Evolutionary conservation across 305 asterid species (phyloP), one percentile per base, ranked within the genome.

Genomic region (Fraxinus angustifolia): DNA sequence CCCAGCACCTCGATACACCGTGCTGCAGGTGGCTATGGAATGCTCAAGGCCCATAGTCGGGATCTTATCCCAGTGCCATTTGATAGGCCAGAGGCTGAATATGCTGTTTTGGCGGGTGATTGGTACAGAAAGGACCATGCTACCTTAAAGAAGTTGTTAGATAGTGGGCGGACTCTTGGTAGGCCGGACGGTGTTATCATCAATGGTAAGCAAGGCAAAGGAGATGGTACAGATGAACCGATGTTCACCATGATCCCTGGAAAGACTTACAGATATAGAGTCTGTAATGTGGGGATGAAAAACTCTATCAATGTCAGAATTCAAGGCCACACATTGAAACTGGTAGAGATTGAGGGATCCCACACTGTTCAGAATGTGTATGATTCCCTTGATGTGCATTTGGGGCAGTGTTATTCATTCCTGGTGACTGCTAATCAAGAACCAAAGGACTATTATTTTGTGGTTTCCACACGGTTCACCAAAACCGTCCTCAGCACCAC

Each of bases 261-360:
- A 14, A 91, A 93, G 65, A 87, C 90, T 0, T 93, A 93, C 6
- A 81, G 93, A 36, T 93, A 82, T 76, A 79, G 97, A 30, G 6
- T 93, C 6, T 93, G 97, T 33, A 93, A 93, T 36, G 94, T 92
- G 0, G 97, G 97, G 1, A 79, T 93, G 89, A 91, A 86, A 78
- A 86, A 89, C 72, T 91, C 98, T 0, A 21, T 93, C 40, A 93
- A 91, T 6, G 81, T 88, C 0, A 70, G 98, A 34, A 70, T 93
- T 42, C 98, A 93, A 16, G 88, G 87, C 3, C 98, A 93, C 38
- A 65, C 83, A 0, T 34, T 93, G 88, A 86, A 84, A 74, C 79
- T 93, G 0, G 95, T 92, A 0, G 97, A 93, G 79, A 78, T 93
- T 1, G 97, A 93, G 42, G 97, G 97, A 0, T 93, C 97, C 0